phyloP scores from a whole-genome alignment of 1,284 basidiomycete genomes.

The Mycosarcoma maydis region DNA sequence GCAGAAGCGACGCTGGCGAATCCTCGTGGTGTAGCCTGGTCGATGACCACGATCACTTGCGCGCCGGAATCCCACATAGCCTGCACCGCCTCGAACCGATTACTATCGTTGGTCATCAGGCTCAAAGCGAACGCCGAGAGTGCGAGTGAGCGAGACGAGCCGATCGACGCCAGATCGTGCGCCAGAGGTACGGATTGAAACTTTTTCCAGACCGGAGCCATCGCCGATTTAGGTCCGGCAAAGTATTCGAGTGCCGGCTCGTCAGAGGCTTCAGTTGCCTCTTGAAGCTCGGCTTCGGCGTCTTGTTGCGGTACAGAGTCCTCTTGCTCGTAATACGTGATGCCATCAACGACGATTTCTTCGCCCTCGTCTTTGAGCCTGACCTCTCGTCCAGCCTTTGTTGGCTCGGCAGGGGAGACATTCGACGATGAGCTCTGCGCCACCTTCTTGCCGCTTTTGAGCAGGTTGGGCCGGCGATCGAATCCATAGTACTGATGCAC shows the following conservation, averaged over 20 bases:
- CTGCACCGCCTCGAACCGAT: slow-evolving; percentile 77
- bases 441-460: slow-evolving; percentile 44
- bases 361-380: slow-evolving; percentile 32
- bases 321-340: slow-evolving; percentile 37
- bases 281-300: not conserved
- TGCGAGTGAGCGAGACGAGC: slow-evolving; percentile 71
- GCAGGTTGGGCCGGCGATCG: slow-evolving; percentile 39
- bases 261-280: not conserved
- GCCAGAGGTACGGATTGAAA: slow-evolving; percentile 38
- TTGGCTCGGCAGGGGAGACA: slow-evolving; percentile 15
- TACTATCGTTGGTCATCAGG: slow-evolving; percentile 74
- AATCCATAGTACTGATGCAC: slow-evolving; percentile 36
- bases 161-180: slow-evolving; percentile 12
- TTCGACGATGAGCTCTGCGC: slow-evolving; percentile 26
- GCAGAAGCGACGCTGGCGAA: slow-evolving; percentile 87
- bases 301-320: slow-evolving; percentile 17
- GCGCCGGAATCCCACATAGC: slow-evolving; percentile 91
- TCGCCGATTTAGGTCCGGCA: slow-evolving; percentile 27
- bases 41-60: slow-evolving; percentile 75
- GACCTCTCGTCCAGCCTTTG: slow-evolving; percentile 11
- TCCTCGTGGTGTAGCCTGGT: slow-evolving; percentile 80
- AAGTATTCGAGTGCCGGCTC: slow-evolving; percentile 20
- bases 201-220: slow-evolving; percentile 23
- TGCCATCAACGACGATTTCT: slow-evolving; percentile 30
- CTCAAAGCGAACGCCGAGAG: slow-evolving; percentile 87